Evolutionary conservation across 2,329 filamentous ascomycete genomes (phyloP).

Genomic region (Curvularia eragrostidis): DNA sequence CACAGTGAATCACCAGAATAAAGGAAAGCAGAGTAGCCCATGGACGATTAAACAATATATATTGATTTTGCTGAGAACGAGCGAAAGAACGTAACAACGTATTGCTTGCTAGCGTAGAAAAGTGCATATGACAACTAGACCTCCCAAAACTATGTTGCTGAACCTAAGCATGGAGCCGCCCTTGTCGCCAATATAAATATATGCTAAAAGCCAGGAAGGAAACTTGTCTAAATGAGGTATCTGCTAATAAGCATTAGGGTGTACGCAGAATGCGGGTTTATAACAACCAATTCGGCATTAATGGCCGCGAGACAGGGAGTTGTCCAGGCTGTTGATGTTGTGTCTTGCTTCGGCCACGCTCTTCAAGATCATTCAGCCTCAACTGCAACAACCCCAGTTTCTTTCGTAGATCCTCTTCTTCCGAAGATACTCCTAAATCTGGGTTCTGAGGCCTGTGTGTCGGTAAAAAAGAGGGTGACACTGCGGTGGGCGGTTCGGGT

Average conservation of each 20-base stretch:
- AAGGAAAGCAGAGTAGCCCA: not conserved
- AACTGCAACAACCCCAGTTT: conserved; percentile 1
- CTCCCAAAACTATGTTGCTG: not conserved
- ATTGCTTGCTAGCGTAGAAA: not conserved
- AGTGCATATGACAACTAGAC: not conserved
- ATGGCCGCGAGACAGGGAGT: not conserved
- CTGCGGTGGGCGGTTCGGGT: not conserved
- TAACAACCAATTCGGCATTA: conserved; percentile 1
- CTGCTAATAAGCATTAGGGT: not conserved
- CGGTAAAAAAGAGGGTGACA: not conserved
- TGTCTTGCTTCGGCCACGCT: not conserved
- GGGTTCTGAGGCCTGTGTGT: not conserved
- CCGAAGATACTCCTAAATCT: not conserved
- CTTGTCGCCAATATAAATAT: not conserved
- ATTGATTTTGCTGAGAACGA: not conserved
- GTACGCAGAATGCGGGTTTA: not conserved
- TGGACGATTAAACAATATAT: not conserved
- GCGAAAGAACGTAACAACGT: not conserved
- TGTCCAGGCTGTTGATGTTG: not conserved
- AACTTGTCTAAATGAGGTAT: not conserved
- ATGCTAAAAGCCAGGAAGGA: not conserved
- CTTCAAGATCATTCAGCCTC: not conserved
- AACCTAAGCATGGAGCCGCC: not conserved
- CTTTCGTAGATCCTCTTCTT: conserved; percentile 4
- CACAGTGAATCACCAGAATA: not conserved